Evolutionary conservation across 176 grass and related monocot genomes (phyloP).

Genomic region (Dactylis glomerata): DNA sequence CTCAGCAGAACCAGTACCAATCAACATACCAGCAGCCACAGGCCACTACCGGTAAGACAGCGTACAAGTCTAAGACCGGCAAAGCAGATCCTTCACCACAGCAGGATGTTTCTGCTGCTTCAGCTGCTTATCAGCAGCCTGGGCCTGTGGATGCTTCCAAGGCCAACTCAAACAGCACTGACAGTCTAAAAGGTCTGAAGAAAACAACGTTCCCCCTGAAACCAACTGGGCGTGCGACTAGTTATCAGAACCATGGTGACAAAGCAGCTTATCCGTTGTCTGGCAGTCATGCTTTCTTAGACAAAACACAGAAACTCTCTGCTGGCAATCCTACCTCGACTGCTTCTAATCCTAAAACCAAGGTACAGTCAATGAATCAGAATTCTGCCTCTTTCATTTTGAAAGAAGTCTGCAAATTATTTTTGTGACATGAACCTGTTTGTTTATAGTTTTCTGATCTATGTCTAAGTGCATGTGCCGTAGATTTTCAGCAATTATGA

Average conservation of each 20-base stretch:
- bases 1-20: constrained; percentile 54
- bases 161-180: constrained; percentile 23
- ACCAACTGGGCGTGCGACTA: constrained; percentile 26
- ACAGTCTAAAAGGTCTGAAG: constrained; percentile 27
- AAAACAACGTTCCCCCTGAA: constrained; percentile 25
- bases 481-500: neutral
- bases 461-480: neutral
- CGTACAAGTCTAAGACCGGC: constrained; percentile 34
- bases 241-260: constrained; percentile 45
- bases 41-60: constrained; percentile 27
- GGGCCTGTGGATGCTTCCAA: constrained; percentile 28
- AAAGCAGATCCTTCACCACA: constrained; percentile 13
- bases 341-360: constrained; percentile 35
- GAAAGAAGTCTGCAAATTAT: constrained; percentile 3
- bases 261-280: constrained; percentile 34
- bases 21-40: constrained; percentile 46
- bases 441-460: neutral
- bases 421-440: neutral
- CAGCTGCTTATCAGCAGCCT: constrained; percentile 36
- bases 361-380: constrained; percentile 25
- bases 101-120: constrained; percentile 31
- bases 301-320: constrained; percentile 32
- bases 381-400: constrained; percentile 29
- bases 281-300: constrained; percentile 21
- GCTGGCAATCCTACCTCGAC: constrained; percentile 34